phyloP scores from a whole-genome alignment of 306 rosid genomes.

The Castanopsis chinensis region DNA sequence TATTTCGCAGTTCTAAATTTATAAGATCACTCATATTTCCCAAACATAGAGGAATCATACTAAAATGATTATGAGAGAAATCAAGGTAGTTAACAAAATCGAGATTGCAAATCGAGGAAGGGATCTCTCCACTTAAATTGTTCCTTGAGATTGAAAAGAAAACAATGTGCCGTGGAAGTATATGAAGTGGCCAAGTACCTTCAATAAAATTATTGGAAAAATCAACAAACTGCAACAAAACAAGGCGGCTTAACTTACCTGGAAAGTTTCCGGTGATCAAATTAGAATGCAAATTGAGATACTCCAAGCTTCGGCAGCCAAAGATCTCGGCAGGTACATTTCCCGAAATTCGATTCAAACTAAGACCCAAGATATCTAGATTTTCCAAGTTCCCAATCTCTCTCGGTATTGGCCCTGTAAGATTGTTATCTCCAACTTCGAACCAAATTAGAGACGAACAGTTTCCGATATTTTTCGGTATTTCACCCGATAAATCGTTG shows the following conservation, averaged over 20 bases:
- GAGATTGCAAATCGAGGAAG: too few relatives aligned
- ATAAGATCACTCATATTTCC: too few relatives aligned
- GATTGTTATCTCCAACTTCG: slow-evolving; percentile 58
- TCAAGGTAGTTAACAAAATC: fast-evolving
- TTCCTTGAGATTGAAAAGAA: too few relatives aligned
- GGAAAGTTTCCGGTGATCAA: slow-evolving; percentile 59
- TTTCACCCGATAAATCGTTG: slow-evolving; percentile 62
- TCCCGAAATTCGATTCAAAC: slow-evolving; percentile 48
- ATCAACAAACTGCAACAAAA: slow-evolving; percentile 67
- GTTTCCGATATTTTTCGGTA: slow-evolving; percentile 66
- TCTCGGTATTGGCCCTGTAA: slow-evolving; percentile 57
- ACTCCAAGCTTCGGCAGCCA: slow-evolving; percentile 69
- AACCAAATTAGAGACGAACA: slow-evolving; percentile 77
- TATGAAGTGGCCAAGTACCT: slow-evolving; percentile 22
- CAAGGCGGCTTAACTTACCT: slow-evolving; percentile 38
- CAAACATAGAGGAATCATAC: too few relatives aligned
- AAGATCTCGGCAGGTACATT: slow-evolving; percentile 55
- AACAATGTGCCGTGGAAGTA: too few relatives aligned
- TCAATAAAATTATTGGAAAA: slow-evolving; percentile 66
- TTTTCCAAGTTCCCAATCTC: slow-evolving; percentile 62
- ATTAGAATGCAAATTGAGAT: slow-evolving; percentile 74
- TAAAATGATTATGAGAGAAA: too few relatives aligned
- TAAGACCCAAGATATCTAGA: slow-evolving; percentile 60
- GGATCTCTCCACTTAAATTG: too few relatives aligned
- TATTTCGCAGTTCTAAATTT: too few relatives aligned